Evolutionary conservation across 257 asterid genomes (phyloP), one percentile per base, ranked within the genome.

Genomic region (Scutellaria baicalensis): DNA sequence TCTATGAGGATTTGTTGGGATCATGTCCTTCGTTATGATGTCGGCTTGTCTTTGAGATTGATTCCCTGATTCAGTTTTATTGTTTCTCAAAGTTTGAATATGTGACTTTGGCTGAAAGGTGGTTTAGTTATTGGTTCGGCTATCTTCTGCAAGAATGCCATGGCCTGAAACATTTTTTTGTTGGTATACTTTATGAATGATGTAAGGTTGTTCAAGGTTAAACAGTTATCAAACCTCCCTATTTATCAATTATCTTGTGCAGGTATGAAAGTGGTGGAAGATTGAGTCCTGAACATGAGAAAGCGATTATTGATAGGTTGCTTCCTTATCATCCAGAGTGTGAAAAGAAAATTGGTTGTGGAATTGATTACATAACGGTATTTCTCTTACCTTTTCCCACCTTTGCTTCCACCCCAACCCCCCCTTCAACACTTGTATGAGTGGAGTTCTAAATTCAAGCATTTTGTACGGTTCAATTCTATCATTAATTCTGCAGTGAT

Each of bases 201-300:
- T 64, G 5, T 59, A 17, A 27, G 54, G 48, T 74, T 27, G 20
- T 66, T 45, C 61, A 60, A 27, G 51, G 31, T 66, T 54, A 0
- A 14, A 17, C 39, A 12, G 5, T 27, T 27, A 27, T 27, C 4
- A 27, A 27, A 27, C 33, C 4, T 27, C 4, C 39, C 27, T 49
- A 16, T 43, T 38, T 54, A 40, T 60, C 21, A 54, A 55, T 60
- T 58, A 56, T 65, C 3, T 39, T 43, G 43, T 75, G 80, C 87
- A 94, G 99, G 74, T 94, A 94, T 51, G 79, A 72, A 79, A 74
- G 85, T 73, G 99, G 97, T 60, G 92, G 86, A 76, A 80, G 84
- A 68, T 81, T 91, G 87, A 89, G 89, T 59, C 89, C 89, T 13
- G 93, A 88, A 51, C 97, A 94, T 68, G 89, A 91, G 85, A 86